phyloP scores from a whole-genome alignment of 192 early-diverging fungal genomes.

The Podila minutissima region DNA sequence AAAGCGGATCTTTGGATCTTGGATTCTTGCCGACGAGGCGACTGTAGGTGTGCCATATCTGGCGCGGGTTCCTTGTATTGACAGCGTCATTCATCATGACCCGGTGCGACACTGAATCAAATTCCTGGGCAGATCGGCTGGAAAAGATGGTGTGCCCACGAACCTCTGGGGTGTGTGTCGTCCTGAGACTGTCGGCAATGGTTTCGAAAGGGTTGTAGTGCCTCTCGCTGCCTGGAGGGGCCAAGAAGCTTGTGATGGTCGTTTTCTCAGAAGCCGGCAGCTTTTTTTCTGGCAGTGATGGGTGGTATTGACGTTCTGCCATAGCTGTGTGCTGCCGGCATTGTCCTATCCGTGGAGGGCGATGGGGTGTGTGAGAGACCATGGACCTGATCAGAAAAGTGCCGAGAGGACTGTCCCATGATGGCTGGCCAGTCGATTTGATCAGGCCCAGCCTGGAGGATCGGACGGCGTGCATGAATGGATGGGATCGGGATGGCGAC shows the following conservation, averaged over 20 bases:
- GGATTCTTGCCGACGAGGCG: neutral
- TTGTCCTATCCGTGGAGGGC: neutral
- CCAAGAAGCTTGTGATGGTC: conserved; percentile 24
- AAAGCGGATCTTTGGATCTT: neutral
- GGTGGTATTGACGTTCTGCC: too few species aligned
- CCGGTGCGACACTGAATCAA: neutral
- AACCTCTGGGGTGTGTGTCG: neutral
- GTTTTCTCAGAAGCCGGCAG: neutral
- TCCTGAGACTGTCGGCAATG: conserved; percentile 38
- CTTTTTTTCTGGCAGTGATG: too few species aligned
- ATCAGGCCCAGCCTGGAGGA: neutral
- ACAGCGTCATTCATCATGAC: conserved; percentile 27
- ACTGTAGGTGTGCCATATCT: conserved; percentile 36
- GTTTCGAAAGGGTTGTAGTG: conserved; percentile 41
- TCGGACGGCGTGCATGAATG: conserved; percentile 3
- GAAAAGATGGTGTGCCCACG: neutral
- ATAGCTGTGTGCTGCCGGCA: too few species aligned
- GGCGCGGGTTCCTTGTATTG: conserved; percentile 15
- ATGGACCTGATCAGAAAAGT: conserved; percentile 21
- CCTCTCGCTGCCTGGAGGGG: conserved; percentile 27
- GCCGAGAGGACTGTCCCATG: conserved; percentile 45
- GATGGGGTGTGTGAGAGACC: conserved; percentile 11
- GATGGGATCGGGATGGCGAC: neutral
- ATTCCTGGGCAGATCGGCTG: neutral
- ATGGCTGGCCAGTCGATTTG: conserved; percentile 3